phyloP scores from a whole-genome alignment of 257 asterid species.

The Nicotiana attenuata region DNA sequence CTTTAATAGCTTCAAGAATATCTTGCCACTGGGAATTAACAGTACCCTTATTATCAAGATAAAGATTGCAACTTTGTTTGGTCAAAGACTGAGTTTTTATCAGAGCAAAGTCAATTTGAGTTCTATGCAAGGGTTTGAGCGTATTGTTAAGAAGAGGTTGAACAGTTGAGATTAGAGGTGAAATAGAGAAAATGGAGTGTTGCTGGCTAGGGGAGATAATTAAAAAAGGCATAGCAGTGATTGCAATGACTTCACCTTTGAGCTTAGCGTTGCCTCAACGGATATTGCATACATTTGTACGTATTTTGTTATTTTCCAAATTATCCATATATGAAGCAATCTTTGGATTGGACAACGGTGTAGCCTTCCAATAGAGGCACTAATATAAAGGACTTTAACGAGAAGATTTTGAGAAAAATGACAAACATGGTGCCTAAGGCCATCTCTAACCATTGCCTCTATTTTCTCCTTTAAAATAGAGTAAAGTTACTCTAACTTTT shows the following conservation, averaged over 20 bases:
- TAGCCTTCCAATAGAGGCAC: no score
- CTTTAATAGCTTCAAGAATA: constrained; percentile 15
- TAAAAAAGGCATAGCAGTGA: neutral
- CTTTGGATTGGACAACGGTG: neutral
- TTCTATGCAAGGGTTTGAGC: neutral
- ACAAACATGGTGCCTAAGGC: no score
- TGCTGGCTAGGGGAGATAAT: neutral
- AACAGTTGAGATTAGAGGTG: neutral
- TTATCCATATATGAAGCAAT: no score
- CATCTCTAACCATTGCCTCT: no score
- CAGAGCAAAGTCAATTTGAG: neutral
- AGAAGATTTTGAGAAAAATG: no score
- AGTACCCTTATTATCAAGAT: neutral
- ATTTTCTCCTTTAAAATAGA: no score
- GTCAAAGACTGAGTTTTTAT: constrained; percentile 14
- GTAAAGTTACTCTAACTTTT: no score
- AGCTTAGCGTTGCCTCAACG: neutral
- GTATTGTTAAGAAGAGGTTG: neutral
- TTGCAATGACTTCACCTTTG: neutral
- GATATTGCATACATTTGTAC: neutral
- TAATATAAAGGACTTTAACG: no score
- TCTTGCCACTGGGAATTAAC: constrained; percentile 16
- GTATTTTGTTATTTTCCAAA: neutral
- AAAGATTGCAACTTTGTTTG: constrained; percentile 9
- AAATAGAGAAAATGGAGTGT: neutral